Evolutionary conservation across 148 eudicot genomes (phyloP), one percentile per base, ranked within the genome.

Genomic region (Pouteria glomerata): DNA sequence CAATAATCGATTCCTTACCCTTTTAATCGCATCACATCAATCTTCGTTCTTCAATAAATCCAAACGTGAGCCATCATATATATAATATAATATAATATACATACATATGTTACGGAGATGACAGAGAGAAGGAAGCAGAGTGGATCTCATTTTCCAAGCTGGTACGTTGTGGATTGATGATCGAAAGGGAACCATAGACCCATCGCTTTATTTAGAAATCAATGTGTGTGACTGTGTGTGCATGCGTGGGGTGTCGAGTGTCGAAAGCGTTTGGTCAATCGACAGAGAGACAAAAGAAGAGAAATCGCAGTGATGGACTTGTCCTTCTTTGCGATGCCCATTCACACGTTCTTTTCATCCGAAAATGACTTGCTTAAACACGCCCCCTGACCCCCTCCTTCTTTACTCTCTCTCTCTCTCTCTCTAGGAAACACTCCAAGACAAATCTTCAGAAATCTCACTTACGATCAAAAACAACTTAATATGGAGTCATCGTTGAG

Each of bases 1-100:
- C 44, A 69, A n/a, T 35, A 80, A 35, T 16, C 4, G 7, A 37
- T 27, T 16, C 6, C 29, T 60, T 74, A 39, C 61, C 68, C 21
- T 48, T 66, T 42, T 71, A 31, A 63, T 70, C 74, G 41, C 12
- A 27, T 35, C 70, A 35, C 29, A 27, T 66, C 69, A 19, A 35
- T 66, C 68, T 59, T 35, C 67, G 48, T 71, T 76, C 41, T 74
- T 73, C 34, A 77, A 71, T 45, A 29, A 34, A 66, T 50, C 69
- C 75, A 71, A 50, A 67, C 64, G 35, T 45, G 73, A 74, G 59
- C 19, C 24, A 47, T 44, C 45, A 29, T 57, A n/a, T n/a, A n/a
- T n/a, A n/a, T n/a, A n/a, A n/a, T n/a, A n/a, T n/a, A n/a, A n/a
- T n/a, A 27, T 57, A 24, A 51, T 26, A 8, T 56, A 53, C 13